Base-by-base conservation (phyloP, 108 stramenopile genomes). In the Cyclotella baltica region DNA sequence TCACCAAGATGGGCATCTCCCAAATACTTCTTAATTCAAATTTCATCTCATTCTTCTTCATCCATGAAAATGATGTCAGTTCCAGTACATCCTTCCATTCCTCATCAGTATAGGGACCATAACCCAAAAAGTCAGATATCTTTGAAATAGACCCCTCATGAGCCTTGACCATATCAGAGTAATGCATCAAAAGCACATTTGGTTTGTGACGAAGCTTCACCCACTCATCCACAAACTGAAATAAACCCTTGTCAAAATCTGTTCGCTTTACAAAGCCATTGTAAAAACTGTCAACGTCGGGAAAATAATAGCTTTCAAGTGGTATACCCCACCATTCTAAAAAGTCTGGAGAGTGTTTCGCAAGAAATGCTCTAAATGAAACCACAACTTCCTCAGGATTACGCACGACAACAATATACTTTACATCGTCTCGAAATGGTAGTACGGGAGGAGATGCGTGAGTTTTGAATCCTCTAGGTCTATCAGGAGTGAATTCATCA, bases 371-470 rank as follows among this genome's bases (percentile, higher is more conserved):
- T 23, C 35, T 50, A 23, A 75, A 19, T 2, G 47, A 51, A n/a
- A 66, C 73, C 20, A 75, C 22, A 10, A 48, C 62, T 63, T 75
- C 73, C n/a, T 75, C 73, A 0, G 73, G 73, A 43, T 66, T 75
- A 10, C 73, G 29, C 13, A 52, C 38, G 3, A 75, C 73, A 0
- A 75, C 73, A 22, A 75, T 27, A 34, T 75, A 75, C 43, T 66
- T 64, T 6, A 75, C 31, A 36, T 56, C 25, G 3, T 75, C 63
- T 0, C 36, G 51, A 27, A 35, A 75, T 20, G 73, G 73, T 8
- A 47, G 19, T 4, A 16, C 33, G 1, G 47, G 47, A 31, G 73
- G 73, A n/a, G 40, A 23, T 11, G 73, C 20, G 34, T 75, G 73
- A n/a, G 73, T 58, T 63, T 75, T 75, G 73, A 75, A 75, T 8